Base-by-base conservation (phyloP, 768 basidiomycete species). In the Sarcodon aspratus region DNA sequence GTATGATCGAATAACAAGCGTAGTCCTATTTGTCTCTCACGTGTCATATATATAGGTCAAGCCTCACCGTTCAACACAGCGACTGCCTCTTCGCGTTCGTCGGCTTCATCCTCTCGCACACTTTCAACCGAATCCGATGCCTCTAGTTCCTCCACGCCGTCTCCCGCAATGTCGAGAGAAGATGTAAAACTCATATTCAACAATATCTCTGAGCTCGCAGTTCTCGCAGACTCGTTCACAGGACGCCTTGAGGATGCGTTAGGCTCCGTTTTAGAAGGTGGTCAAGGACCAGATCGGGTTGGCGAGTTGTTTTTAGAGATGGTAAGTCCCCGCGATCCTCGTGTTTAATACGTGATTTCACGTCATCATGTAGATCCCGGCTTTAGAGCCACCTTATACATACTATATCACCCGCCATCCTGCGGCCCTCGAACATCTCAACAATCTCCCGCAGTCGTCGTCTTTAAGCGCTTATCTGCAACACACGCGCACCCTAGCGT, bases 401-500 rank as follows among this genome's bases (percentile, higher is more conserved):
- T 68, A 74, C 12, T 92, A 92, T 62, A 90, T 92, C 59, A 85
- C 84, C 3, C 78, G 79, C 45, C 89, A 92, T 57, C 76, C 85
- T 0, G 72, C 73, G 2, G 86, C 91, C 5, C 72, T 90, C 40
- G 70, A 78, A 33, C 85, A 86, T 57, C 75, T 90, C 27, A 70
- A 70, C 46, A 56, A 64, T 34, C 66, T 80, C 17, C 62, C 66
- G 38, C 62, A 71, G 47, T 80, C 76, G 1, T 72, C 78, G 3
- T 74, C 80, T 0, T 72, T 94, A 7, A 66, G 70, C 11, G 66
- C 73, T 3, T 93, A 92, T 63, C 72, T 88, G 43, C 62, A 73
- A 9, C 77, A 79, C 34, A 85, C 85, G 13, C 75, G 78, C 50
- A 71, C 69, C 9, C 70, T 85, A 35, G 82, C 86, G 1, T 75